Percentiles rank a stretch among this genome's conserved stretches.
These are phyloP conservation scores for Trifolium dubium DNA, from an alignment of 306 rosid species.

Conservation along the genomic window DNA sequence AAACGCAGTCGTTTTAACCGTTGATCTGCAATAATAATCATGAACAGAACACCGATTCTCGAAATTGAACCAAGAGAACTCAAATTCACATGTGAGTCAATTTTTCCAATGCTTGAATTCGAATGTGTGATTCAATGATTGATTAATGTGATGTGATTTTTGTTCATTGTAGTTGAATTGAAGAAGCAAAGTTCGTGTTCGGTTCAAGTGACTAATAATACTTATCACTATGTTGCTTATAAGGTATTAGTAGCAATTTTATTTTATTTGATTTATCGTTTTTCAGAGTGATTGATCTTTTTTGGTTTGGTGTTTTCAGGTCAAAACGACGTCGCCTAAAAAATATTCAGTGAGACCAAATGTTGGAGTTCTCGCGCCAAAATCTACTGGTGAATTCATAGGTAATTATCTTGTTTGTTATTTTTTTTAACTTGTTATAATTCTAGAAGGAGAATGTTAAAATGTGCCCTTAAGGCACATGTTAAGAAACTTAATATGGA, in stretches of 20 bases:
- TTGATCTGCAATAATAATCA: constrained; percentile 49
- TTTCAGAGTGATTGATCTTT: constrained; percentile 8
- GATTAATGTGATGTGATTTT: not conserved
- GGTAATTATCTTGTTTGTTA: constrained; percentile 53
- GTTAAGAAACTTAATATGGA: too few species aligned
- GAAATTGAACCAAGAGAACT: constrained; percentile 84
- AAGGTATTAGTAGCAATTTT: constrained; percentile 60
- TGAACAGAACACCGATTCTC: constrained; percentile 62
- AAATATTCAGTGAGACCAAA: constrained; percentile 88
- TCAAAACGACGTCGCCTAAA: constrained; percentile 93
- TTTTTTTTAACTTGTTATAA: not conserved
- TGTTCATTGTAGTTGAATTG: constrained; percentile 60
- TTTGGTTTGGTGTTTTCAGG: constrained; percentile 50
- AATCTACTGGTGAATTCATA: constrained; percentile 66
- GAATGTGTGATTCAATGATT: constrained; percentile 7
- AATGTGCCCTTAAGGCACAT: too few species aligned
- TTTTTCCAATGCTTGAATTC: not conserved
- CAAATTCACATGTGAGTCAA: constrained; percentile 69
- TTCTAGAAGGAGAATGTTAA: too few species aligned
- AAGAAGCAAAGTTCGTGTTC: constrained; percentile 88
- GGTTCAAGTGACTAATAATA: constrained; percentile 65
- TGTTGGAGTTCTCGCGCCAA: constrained; percentile 81
- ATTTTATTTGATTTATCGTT: constrained; percentile 25
- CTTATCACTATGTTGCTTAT: constrained; percentile 70
- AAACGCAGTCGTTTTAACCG: constrained; percentile 30